Base-by-base conservation (phyloP, 768 basidiomycete species). In the Albatrellus ellisii region DNA sequence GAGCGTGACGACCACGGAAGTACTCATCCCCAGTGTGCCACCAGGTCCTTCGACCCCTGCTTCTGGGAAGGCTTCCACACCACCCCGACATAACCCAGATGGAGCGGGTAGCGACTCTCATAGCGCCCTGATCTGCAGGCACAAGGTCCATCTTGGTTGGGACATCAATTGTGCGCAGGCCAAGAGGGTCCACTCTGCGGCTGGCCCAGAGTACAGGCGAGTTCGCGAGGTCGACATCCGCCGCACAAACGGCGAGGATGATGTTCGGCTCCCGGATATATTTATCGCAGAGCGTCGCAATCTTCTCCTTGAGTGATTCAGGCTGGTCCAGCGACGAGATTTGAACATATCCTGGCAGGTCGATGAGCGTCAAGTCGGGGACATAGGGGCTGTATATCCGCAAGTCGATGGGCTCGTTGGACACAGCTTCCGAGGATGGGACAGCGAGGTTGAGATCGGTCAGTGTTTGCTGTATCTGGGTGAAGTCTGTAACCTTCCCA, bases 181-280 rank as follows among this genome's bases (percentile, higher is more conserved):
- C 95, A 12, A 99, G 66, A 2, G 94, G 94, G 56, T 99, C 95
- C 3, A 98, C 87, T 48, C 85, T 82, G 31, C 92, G 72, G 59
- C 89, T 92, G 0, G 95, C 91, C 38, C 90, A 72, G 38, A 99
- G 66, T 0, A 94, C 95, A 6, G 95, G 92, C 0, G 91, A 95
- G 60, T 99, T 99, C 46, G 95, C 95, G 10, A 99, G 72, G 64
- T 99, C 95, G 42, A 99, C 95, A 58, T 99, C 92, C 6, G 95
- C 95, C 6, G 95, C 87, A 57, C 95, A 99, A 14, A 99, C 88
- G 4, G 95, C 94, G n/a, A 99, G 75, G 52, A 98, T 84, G 60
- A 99, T 90, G 60, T 99, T 99, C n/a, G 95, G 94, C 57, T 97
- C 90, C n/a, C 87, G 78, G 53, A 99, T 99, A 59, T 99, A 99